Evolutionary conservation across 257 asterid species (phyloP).

Genomic region (Haberlea rhodopensis): DNA sequence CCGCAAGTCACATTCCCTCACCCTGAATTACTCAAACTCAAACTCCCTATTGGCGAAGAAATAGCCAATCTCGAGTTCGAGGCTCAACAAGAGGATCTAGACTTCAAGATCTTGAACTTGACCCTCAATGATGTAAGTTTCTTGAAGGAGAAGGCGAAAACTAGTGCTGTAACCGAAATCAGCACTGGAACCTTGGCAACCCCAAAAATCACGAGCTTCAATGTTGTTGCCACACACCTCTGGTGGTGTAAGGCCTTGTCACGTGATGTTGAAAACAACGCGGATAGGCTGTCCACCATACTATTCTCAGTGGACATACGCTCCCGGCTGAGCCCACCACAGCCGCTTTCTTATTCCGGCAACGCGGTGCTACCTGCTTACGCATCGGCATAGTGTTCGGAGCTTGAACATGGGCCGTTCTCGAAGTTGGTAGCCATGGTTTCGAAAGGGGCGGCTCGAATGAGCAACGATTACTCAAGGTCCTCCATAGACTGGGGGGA

Average conservation of each 20-base stretch:
- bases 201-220: constrained; percentile 59
- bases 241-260: constrained; percentile 92
- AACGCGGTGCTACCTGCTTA: constrained; percentile 75
- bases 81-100: constrained; percentile 47
- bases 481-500: constrained; percentile 92
- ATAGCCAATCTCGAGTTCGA: constrained; percentile 47
- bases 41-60: constrained; percentile 52
- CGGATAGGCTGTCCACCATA: constrained; percentile 45
- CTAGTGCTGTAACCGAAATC: too few relatives aligned
- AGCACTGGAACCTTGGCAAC: neutral
- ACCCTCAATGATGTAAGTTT: constrained; percentile 36
- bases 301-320: constrained; percentile 75
- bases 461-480: constrained; percentile 68
- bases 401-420: constrained; percentile 52
- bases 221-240: constrained; percentile 62
- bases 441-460: constrained; percentile 52
- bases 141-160: constrained; percentile 50
- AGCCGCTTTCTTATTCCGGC: constrained; percentile 63
- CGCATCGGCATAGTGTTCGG: constrained; percentile 51
- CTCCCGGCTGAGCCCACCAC: constrained; percentile 53
- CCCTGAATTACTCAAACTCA: constrained; percentile 64
- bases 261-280: neutral
- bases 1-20: constrained; percentile 84
- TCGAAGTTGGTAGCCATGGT: constrained; percentile 48
- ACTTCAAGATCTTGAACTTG: constrained; percentile 54